Percentiles rank a stretch among this genome's conserved stretches.
Conservation (phyloP, 176 grass and related monocot genomes). For the Eremochloa ophiuroides region DNA sequence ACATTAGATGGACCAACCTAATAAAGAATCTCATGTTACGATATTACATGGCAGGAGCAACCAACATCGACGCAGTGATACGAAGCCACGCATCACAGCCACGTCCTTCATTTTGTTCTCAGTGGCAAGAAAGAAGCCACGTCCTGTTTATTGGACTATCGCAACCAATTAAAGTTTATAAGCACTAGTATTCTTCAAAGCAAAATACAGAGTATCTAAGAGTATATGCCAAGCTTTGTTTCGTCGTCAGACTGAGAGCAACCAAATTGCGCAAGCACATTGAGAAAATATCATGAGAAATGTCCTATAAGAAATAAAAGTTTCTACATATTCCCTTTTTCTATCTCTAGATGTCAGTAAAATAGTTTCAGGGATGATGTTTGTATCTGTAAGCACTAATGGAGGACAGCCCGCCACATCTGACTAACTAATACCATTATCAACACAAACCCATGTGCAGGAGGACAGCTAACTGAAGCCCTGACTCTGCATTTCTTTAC, state of each 20-base stretch:
- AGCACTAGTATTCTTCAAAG: neutral
- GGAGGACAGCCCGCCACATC: neutral
- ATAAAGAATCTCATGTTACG: too few relatives aligned
- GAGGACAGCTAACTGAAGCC: conserved; percentile 24
- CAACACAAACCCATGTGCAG: conserved; percentile 34
- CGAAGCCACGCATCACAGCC: too few relatives aligned
- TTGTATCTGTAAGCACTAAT: neutral
- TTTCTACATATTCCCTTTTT: neutral
- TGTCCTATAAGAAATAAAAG: neutral
- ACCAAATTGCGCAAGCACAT: neutral
- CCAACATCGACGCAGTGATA: too few relatives aligned
- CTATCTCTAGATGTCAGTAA: neutral
- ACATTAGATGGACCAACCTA: too few relatives aligned
- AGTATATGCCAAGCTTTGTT: neutral
- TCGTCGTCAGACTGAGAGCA: neutral
- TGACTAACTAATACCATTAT: conserved; percentile 10
- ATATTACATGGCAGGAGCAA: too few relatives aligned
- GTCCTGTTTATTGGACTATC: neutral
- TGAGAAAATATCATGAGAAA: neutral
- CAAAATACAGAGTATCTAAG: neutral
- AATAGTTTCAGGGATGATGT: neutral
- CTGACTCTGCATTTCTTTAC: conserved; percentile 11
- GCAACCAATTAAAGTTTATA: neutral
- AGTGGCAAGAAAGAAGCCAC: neutral
- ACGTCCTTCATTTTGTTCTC: neutral